A percentile compares a stretch with the other conserved stretches of the same genome.
phyloP scores from a whole-genome alignment of 371 early-diverging fungal genomes.

The Rozella allomycis region DNA sequence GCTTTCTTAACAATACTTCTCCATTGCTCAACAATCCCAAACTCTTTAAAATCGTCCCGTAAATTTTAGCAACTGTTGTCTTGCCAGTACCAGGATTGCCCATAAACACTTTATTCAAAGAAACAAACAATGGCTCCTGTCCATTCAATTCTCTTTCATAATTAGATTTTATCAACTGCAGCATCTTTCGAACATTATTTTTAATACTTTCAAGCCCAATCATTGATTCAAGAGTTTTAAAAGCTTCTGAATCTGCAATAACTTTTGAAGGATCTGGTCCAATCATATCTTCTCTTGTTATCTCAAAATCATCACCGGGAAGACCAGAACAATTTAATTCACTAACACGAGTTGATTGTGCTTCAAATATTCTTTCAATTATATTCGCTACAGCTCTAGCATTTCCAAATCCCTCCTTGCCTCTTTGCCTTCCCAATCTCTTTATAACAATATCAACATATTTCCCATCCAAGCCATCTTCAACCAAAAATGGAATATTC shows the following conservation, averaged over 20 bases:
- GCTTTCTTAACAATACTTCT: slow-evolving; percentile 6
- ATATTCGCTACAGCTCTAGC: slow-evolving; percentile 8
- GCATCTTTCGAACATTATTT: slow-evolving; percentile 5
- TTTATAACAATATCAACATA: slow-evolving; percentile 4
- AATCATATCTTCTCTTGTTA: slow-evolving; percentile 5
- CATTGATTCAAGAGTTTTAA: slow-evolving; percentile 5
- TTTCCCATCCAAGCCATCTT: slow-evolving; percentile 4
- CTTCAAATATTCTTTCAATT: slow-evolving; percentile 4
- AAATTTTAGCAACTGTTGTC: slow-evolving; percentile 8
- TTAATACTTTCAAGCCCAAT: slow-evolving; percentile 10
- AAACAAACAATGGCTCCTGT: slow-evolving; percentile 2
- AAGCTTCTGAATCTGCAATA: slow-evolving; percentile 4
- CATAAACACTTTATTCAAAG: slow-evolving; percentile 7
- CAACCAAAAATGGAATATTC: too few species aligned
- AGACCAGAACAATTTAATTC: too few species aligned
- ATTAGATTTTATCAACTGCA: slow-evolving; percentile 6
- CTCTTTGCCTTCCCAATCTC: slow-evolving; percentile 4
- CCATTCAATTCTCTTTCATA: slow-evolving; percentile 10
- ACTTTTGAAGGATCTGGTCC: slow-evolving; percentile 8
- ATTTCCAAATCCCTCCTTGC: slow-evolving; percentile 12
- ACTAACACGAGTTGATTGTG: too few species aligned
- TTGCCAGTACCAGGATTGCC: slow-evolving; percentile 7
- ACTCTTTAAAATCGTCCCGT: slow-evolving; percentile 7
- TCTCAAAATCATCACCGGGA: slow-evolving; percentile 2
- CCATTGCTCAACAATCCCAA: slow-evolving; percentile 9